A percentile compares a stretch with the other conserved stretches of the same genome.
Conservation (phyloP, 306 rosid species). For the Hippophae rhamnoides region DNA sequence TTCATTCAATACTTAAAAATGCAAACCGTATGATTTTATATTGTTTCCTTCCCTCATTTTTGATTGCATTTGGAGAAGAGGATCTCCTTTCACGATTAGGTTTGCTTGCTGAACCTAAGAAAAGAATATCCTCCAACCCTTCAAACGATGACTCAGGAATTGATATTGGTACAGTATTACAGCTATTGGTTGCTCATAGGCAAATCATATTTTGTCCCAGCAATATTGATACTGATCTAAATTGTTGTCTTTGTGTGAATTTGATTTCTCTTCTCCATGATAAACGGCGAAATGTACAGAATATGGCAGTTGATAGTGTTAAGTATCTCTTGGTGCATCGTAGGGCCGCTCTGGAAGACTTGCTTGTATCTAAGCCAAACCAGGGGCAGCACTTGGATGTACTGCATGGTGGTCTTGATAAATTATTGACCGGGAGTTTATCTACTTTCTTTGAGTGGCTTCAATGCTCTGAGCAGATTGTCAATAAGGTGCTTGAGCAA, state of each 20-base stretch:
- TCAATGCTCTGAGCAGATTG: constrained; percentile 51
- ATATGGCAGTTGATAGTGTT: constrained; percentile 73
- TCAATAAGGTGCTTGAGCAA: constrained; percentile 81
- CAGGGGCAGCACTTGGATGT: constrained; percentile 79
- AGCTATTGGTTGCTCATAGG: constrained; percentile 78
- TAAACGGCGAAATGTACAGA: constrained; percentile 65
- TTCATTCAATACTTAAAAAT: constrained; percentile 86
- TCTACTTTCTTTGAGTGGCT: constrained; percentile 81
- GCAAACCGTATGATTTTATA: constrained; percentile 81
- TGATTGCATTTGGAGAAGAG: constrained; percentile 73
- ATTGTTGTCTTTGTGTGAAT: constrained; percentile 90
- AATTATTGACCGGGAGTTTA: constrained; percentile 65
- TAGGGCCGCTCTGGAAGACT: constrained; percentile 76
- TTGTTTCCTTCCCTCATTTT: constrained; percentile 87
- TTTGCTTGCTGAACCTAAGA: constrained; percentile 61
- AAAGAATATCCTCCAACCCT: constrained; percentile 34
- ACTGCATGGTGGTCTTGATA: constrained; percentile 92
- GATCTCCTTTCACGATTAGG: constrained; percentile 62
- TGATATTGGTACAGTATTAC: constrained; percentile 76
- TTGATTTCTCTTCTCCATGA: constrained; percentile 74
- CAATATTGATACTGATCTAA: constrained; percentile 84
- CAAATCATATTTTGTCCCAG: constrained; percentile 90
- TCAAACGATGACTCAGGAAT: constrained; percentile 58
- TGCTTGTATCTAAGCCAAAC: constrained; percentile 81
- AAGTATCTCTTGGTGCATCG: constrained; percentile 95